Conservation (phyloP, 2,329 filamentous ascomycete species). For the Botrytis pseudocinerea region DNA sequence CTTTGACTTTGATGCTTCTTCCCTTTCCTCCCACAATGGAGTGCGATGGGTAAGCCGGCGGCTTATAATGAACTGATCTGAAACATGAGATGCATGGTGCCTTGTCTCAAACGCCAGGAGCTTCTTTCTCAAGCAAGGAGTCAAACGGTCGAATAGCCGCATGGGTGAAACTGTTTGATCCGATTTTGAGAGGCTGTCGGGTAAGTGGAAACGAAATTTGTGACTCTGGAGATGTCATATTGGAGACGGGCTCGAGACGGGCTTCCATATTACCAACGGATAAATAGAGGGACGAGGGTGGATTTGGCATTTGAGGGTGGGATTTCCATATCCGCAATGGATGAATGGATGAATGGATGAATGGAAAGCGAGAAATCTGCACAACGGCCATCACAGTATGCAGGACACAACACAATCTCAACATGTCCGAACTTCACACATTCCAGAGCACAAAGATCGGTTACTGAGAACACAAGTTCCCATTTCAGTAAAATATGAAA, state of each 20-base stretch:
- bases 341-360: neutral
- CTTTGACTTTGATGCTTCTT: neutral
- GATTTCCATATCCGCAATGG: neutral
- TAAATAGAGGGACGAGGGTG: neutral
- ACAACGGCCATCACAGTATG: neutral
- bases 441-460: neutral
- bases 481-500: neutral
- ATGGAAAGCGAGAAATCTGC: neutral
- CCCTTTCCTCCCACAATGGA: neutral
- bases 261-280: neutral
- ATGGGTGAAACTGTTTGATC: constrained; percentile 2
- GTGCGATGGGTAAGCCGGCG: neutral
- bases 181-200: neutral
- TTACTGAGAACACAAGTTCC: neutral
- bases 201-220: neutral
- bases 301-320: neutral
- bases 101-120: constrained; percentile 9
- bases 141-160: neutral
- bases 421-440: neutral
- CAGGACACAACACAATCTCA: no score
- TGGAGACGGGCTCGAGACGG: neutral
- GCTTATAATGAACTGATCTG: neutral
- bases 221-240: neutral
- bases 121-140: neutral
- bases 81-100: constrained; percentile 7